These are phyloP conservation scores for Ceratobasidium sp. DNA, from an alignment of 1,284 basidiomycete species.

Conservation along the genomic window DNA sequence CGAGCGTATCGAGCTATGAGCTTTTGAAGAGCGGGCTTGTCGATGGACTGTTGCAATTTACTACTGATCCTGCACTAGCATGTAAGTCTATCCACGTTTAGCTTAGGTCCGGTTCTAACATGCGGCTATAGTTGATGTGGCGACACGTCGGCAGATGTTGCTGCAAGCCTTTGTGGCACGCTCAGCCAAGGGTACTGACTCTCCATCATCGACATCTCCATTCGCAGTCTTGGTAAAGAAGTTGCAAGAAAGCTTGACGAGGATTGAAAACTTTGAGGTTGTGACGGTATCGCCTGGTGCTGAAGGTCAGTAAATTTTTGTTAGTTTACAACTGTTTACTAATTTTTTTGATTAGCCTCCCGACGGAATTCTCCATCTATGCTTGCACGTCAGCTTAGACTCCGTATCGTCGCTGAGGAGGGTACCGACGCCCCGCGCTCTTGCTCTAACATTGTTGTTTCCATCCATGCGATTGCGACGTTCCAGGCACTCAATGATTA, in stretches of 20 bases:
- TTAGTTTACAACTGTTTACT: background rate
- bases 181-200: slow-evolving; percentile 53
- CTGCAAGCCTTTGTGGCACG: slow-evolving; percentile 74
- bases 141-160: slow-evolving; percentile 72
- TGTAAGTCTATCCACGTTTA: slow-evolving; percentile 13
- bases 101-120: background rate
- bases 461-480: slow-evolving; percentile 95
- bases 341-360: slow-evolving; percentile 62
- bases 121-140: slow-evolving; percentile 57
- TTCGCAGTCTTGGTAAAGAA: slow-evolving; percentile 89
- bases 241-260: slow-evolving; percentile 88
- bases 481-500: slow-evolving; percentile 96
- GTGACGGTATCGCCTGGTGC: slow-evolving; percentile 79
- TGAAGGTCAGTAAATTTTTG: slow-evolving; percentile 62
- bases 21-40: slow-evolving; percentile 92
- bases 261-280: slow-evolving; percentile 94
- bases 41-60: slow-evolving; percentile 83
- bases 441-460: slow-evolving; percentile 88
- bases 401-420: slow-evolving; percentile 86
- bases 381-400: slow-evolving; percentile 84
- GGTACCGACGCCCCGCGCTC: slow-evolving; percentile 85
- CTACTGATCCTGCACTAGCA: slow-evolving; percentile 55
- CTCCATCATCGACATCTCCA: slow-evolving; percentile 61
- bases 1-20: slow-evolving; percentile 94
- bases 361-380: slow-evolving; percentile 85